Conservation (phyloP, 768 basidiomycete species). For the Galerina sulciceps region DNA sequence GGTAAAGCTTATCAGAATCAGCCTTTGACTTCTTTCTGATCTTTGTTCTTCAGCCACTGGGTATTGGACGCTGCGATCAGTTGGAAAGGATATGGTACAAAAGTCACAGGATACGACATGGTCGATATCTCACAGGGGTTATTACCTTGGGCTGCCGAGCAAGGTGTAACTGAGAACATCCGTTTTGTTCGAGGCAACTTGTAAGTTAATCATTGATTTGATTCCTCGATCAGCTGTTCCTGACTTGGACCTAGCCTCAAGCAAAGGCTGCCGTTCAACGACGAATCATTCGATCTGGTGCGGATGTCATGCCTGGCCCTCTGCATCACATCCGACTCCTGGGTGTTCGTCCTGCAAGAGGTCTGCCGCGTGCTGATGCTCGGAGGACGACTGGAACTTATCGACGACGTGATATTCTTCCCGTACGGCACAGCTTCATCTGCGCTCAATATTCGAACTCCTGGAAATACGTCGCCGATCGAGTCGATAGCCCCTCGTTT, state of each 20-base stretch:
- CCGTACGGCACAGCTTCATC: constrained; percentile 46
- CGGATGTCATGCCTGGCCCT: constrained; percentile 72
- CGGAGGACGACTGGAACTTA: constrained; percentile 69
- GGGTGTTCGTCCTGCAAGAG: constrained; percentile 65
- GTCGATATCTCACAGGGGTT: constrained; percentile 43
- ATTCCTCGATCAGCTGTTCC: background rate
- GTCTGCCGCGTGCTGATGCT: constrained; percentile 61
- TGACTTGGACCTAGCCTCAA: constrained; percentile 45
- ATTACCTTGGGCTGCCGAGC: constrained; percentile 35
- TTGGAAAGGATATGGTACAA: constrained; percentile 58
- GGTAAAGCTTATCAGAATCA: constrained; percentile 30
- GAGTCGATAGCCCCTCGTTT: constrained; percentile 23
- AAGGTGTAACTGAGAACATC: constrained; percentile 43
- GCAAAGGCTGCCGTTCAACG: constrained; percentile 62
- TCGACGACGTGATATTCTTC: constrained; percentile 71
- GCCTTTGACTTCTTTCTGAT: background rate
- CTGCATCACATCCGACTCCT: constrained; percentile 58
- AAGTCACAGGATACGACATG: constrained; percentile 68
- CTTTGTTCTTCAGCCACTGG: constrained; percentile 46
- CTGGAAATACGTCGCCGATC: background rate
- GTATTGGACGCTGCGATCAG: constrained; percentile 59
- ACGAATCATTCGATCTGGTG: constrained; percentile 68
- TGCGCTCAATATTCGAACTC: background rate
- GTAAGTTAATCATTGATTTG: constrained; percentile 43
- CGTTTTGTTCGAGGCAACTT: constrained; percentile 66